Evolutionary conservation across 371 early-diverging fungal species (phyloP).

Genomic region (Haplosporangium sp.): DNA sequence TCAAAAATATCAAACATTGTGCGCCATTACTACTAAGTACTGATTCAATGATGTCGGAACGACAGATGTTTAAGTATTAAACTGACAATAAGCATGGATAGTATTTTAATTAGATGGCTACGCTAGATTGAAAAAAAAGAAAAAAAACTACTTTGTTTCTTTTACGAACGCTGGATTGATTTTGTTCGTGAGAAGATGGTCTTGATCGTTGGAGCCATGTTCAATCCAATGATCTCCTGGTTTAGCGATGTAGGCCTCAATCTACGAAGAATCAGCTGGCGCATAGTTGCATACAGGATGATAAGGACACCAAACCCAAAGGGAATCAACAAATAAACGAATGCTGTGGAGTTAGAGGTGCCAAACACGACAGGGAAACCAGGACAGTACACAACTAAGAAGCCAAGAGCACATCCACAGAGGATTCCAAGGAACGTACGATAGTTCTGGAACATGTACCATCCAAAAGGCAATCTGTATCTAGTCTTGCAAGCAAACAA

Average conservation of each 20-base stretch:
- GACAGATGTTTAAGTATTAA: too few relatives aligned
- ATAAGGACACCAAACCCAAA: slow-evolving; percentile 82
- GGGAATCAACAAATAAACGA: slow-evolving; percentile 83
- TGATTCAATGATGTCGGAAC: too few relatives aligned
- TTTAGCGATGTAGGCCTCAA: slow-evolving; percentile 70
- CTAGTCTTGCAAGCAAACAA: slow-evolving; percentile 92
- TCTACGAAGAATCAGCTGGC: slow-evolving; percentile 70
- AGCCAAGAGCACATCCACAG: slow-evolving; percentile 71
- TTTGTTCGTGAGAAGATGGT: slow-evolving; percentile 58
- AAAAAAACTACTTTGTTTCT: too few relatives aligned
- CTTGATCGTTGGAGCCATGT: slow-evolving; percentile 71
- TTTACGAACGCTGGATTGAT: too few relatives aligned
- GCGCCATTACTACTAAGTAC: too few relatives aligned
- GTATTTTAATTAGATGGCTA: too few relatives aligned
- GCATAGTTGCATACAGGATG: slow-evolving; percentile 77
- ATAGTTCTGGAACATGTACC: slow-evolving; percentile 84
- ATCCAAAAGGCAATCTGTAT: slow-evolving; percentile 79
- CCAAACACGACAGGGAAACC: slow-evolving; percentile 81
- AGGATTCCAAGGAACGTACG: slow-evolving; percentile 73
- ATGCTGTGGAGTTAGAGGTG: slow-evolving; percentile 71
- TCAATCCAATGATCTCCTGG: slow-evolving; percentile 83
- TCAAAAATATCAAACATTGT: too few relatives aligned
- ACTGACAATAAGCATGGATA: too few relatives aligned
- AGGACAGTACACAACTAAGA: slow-evolving; percentile 85
- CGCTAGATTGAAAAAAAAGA: too few relatives aligned